phyloP scores from a whole-genome alignment of 495 filamentous ascomycete species.

The Friedmanniomyces simplex region DNA sequence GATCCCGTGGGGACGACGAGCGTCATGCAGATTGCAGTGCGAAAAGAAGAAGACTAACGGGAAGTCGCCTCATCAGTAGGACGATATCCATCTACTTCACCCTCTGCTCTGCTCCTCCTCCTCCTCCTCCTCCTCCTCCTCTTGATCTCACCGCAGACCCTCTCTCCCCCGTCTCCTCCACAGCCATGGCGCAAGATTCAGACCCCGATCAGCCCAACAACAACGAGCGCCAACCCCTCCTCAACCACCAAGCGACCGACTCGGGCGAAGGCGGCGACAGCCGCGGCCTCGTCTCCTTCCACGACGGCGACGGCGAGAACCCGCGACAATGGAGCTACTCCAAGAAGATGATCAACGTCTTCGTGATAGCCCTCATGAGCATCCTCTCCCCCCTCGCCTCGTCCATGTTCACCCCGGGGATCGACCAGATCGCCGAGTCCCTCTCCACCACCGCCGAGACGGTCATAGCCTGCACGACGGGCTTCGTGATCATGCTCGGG shows the following conservation, averaged over 20 bases:
- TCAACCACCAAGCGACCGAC: conserved; percentile 5
- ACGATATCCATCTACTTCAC: too few relatives aligned
- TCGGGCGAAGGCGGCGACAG: conserved; percentile 19
- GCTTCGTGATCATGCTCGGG: conserved; percentile 26
- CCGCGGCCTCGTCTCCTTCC: conserved; percentile 28
- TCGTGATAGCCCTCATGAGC: conserved; percentile 35
- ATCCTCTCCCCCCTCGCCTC: conserved; percentile 34
- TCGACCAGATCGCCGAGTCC: conserved; percentile 32
- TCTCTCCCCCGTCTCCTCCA: neutral
- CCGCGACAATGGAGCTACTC: conserved; percentile 30
- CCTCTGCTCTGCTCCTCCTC: too few relatives aligned
- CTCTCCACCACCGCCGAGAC: conserved; percentile 23
- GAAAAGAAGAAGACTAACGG: too few relatives aligned
- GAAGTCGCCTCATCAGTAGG: too few relatives aligned
- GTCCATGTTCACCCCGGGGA: conserved; percentile 37
- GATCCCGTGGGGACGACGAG: too few relatives aligned
- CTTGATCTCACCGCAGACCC: neutral
- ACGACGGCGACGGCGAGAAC: conserved; percentile 31
- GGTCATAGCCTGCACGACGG: conserved; percentile 29
- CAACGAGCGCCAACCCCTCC: conserved; percentile 15
- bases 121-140: neutral
- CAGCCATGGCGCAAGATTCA: neutral
- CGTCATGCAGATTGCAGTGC: too few relatives aligned
- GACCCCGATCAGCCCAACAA: conserved; percentile 5
- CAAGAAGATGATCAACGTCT: conserved; percentile 33